Base-by-base conservation (phyloP, 257 asterid genomes). In the Plantago ovata region DNA sequence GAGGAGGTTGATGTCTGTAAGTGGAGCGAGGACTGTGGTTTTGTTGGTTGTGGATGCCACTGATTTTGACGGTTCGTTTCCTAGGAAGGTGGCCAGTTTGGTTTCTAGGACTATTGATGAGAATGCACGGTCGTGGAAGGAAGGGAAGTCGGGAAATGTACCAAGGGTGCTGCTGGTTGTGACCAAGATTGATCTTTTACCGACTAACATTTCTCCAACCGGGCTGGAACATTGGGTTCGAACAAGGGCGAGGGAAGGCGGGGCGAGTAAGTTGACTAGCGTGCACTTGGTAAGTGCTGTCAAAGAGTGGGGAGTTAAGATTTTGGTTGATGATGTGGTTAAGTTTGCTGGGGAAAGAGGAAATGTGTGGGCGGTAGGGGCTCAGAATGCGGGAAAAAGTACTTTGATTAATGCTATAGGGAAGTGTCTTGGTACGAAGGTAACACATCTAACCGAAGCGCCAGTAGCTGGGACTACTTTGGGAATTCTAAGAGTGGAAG, bases 301-400 rank as follows among this genome's bases (percentile, higher is more conserved):
- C 70, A 88, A 22, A 64, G 85, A 85, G 41, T 92, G 97, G 98
- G 97, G 97, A 24, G 65, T 92, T 65, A 84, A 76, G 84, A 86
- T 75, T 56, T 80, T 92, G 72, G 76, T 84, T 42, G 91, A 86
- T 67, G 97, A 86, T 68, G 87, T 85, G 71, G 81, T 82, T 23
- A 70, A 39, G 22, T 69, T 84, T 76, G 90, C 87, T 1, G 98
- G 97, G 58, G 63, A 75, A 22, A 73, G 95, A 77, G 98, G 98
- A 53, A 84, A 77, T 33, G 95, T 89, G 15, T 92, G 98, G 97
- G 84, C 89, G 1, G 80, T 92, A 14, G 98, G 97, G 55, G 95
- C 91, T 18, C 97, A 88, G 66, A 92, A 92, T 71, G 94, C 97
- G 2, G 95, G 98, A 20, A 88, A 92, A 71, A 85, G 95, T 71